Percentiles rank a stretch among this genome's conserved stretches.
Evolutionary conservation across 495 filamentous ascomycete species (phyloP).

Genomic region (Hypoxylon fuscum): DNA sequence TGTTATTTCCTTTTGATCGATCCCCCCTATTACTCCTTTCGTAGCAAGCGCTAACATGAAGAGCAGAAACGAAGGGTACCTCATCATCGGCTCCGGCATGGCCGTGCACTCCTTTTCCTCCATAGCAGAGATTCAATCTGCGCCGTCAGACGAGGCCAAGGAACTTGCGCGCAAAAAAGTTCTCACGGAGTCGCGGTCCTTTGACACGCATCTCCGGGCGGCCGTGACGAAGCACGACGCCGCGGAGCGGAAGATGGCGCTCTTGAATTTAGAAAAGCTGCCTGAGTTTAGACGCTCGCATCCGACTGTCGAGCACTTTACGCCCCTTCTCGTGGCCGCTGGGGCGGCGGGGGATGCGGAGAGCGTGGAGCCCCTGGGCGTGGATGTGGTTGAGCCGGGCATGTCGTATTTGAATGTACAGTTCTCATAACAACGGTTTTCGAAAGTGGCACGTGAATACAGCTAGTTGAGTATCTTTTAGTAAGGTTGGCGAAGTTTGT

Average conservation of each 20-base stretch:
- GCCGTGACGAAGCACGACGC: conserved; percentile 12
- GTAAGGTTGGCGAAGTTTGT: too few species aligned
- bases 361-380: conserved; percentile 11
- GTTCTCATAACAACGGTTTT: conserved; percentile 19
- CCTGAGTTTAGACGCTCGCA: conserved; percentile 27
- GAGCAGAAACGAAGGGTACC: conserved; percentile 25
- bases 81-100: conserved; percentile 32
- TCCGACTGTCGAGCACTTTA: conserved; percentile 30
- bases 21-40: too few species aligned
- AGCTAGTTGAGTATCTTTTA: too few species aligned
- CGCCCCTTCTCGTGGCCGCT: conserved; percentile 28
- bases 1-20: background rate
- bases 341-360: conserved; percentile 20
- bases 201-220: conserved; percentile 18
- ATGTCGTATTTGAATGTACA: conserved; percentile 38
- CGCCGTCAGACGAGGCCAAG: conserved; percentile 9
- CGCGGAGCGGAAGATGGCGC: conserved; percentile 5
- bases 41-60: background rate
- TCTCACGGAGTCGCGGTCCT: conserved; percentile 20
- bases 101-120: conserved; percentile 31
- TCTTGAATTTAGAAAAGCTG: conserved; percentile 12
- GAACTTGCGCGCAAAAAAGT: conserved; percentile 8
- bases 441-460: too few species aligned
- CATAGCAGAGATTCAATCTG: conserved; percentile 9
- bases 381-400: conserved; percentile 30